Evolutionary conservation across 129 eudicot genomes (phyloP).

Genomic region (Pseudognaphalium luteoalbum): DNA sequence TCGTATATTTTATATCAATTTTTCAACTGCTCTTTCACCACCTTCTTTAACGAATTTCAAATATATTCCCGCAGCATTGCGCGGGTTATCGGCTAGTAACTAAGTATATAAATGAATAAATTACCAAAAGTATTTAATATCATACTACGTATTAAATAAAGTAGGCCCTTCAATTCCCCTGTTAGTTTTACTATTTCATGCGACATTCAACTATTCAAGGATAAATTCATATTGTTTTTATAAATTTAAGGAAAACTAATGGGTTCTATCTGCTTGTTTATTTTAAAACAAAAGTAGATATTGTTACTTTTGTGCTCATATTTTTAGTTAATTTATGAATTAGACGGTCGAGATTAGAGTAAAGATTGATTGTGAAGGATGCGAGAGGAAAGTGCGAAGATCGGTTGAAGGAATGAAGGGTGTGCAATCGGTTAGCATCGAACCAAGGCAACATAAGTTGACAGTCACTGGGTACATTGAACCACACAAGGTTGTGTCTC

Average conservation of each 20-base stretch:
- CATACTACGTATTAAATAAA: no score
- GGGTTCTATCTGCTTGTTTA: neutral
- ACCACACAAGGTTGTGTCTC: constrained; percentile 80
- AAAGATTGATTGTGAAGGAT: constrained; percentile 93
- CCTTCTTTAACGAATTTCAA: no score
- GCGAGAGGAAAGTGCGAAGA: constrained; percentile 82
- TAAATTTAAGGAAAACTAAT: no score
- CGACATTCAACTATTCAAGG: no score
- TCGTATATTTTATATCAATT: no score
- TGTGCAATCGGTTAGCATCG: constrained; percentile 64
- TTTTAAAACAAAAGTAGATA: neutral
- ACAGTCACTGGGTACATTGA: constrained; percentile 79
- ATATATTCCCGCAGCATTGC: no score
- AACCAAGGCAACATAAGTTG: constrained; percentile 75
- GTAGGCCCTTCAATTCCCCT: neutral
- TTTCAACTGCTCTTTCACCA: no score
- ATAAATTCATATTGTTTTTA: no score
- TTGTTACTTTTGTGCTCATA: neutral
- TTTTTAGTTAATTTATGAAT: neutral
- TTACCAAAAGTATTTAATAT: no score
- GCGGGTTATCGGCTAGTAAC: no score
- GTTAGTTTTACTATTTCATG: neutral
- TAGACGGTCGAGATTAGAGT: constrained; percentile 89
- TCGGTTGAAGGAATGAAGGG: constrained; percentile 96
- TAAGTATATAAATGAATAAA: no score